Base-by-base conservation (phyloP, 2,329 filamentous ascomycete genomes). In the Trichoderma lentiforme region DNA sequence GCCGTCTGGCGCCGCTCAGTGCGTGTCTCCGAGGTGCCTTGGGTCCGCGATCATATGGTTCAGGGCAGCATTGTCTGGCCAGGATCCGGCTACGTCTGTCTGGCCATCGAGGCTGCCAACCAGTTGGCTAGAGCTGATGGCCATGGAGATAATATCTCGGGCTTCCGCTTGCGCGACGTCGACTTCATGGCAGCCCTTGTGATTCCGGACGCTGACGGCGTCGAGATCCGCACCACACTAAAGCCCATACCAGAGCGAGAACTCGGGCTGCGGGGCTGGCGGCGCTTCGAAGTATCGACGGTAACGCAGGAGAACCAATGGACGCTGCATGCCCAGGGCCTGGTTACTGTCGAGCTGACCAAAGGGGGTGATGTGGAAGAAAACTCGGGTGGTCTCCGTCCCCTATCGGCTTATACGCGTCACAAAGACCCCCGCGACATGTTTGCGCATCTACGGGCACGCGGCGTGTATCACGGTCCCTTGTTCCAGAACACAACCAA, bases 101-200 rank as follows among this genome's bases (percentile, higher is more conserved):
- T 72, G 58, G 71, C 71, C 2, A 58, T 66, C 18, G 71, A 72
- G 24, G 71, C 71, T 5, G 30, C 56, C 26, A 58, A 58, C 18
- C 56, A 58, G 18, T 11, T 58, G n/a, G 43, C n/a, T 11, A 58
- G 15, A 30, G 18, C 18, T n/a, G 28, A 58, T 2, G 15, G 18
- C 18, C n/a, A 32, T 28, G 28, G 32, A 7, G 56, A n/a, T 11
- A 6, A 58, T 3, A 30, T 58, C 4, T 58, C 28, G 6, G 56
- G 56, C 3, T 58, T 30, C 28, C 56, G 56, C 18, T 18, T 58
- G 11, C 56, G 56, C 26, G 56, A 58, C 4, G 56, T 58, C 28
- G 56, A 58, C 26, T 58, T 58, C 30, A n/a, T 58, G n/a, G 15
- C 28, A 11, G 56, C 56, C 26, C 24, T 58, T 11, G 30, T 58